These are phyloP conservation scores for Neonectria coccinea DNA, from an alignment of 2,329 filamentous ascomycete genomes.

Conservation along the genomic window DNA sequence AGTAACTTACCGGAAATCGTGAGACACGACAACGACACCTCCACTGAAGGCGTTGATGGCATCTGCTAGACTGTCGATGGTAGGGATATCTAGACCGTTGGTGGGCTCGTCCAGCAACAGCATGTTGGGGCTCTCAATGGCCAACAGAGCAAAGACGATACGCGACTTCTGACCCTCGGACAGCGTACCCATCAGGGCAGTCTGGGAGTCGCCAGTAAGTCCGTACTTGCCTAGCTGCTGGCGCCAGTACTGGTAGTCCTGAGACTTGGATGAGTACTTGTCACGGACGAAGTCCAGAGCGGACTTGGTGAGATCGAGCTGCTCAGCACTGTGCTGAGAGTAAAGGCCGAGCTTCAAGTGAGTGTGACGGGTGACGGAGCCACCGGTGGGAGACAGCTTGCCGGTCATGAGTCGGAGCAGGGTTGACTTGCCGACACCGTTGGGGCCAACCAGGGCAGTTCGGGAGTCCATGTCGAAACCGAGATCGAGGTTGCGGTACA, in stretches of 20 bases:
- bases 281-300: constrained; percentile 97
- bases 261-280: constrained; percentile 88
- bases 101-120: constrained; percentile 97
- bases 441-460: constrained; percentile 95
- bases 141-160: constrained; percentile 96
- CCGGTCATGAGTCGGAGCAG: constrained; percentile 96
- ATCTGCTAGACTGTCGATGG: constrained; percentile 96
- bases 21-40: constrained; percentile 96
- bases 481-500: constrained; percentile 96
- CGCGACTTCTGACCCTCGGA: constrained; percentile 98
- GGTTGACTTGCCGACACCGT: constrained; percentile 99
- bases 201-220: constrained; percentile 92
- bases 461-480: constrained; percentile 99
- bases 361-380: constrained; percentile 89
- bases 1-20: constrained; percentile 91
- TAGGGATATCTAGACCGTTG: constrained; percentile 99
- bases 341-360: constrained; percentile 99
- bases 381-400: constrained; percentile 86
- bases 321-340: constrained; percentile 98
- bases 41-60: constrained; percentile 97
- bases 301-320: constrained; percentile 98
- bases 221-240: constrained; percentile 97
- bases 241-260: constrained; percentile 99
- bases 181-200: constrained; percentile 95
- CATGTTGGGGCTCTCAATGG: constrained; percentile 98